Conservation (phyloP, 768 basidiomycete species). For the Mycena polygramma region DNA sequence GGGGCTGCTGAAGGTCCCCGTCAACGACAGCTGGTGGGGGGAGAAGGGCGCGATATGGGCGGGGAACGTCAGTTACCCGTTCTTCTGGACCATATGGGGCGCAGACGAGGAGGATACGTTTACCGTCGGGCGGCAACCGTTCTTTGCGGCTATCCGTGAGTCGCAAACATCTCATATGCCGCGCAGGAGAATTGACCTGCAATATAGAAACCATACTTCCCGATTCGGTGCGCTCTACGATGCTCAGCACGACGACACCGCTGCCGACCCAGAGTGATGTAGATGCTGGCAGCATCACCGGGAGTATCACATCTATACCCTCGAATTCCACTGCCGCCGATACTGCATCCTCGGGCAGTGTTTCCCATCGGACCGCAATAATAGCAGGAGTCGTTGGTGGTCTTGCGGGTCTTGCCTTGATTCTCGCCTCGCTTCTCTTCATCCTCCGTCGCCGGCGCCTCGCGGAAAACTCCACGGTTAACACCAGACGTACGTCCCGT, state of each 20-base stretch:
- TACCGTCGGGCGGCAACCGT: background rate
- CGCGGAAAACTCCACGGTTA: background rate
- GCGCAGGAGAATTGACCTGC: background rate
- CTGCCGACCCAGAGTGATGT: background rate
- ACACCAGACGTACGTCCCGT: background rate
- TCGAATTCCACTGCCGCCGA: background rate
- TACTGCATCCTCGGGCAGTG: background rate
- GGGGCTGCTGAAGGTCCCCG: background rate
- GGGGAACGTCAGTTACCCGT: slow-evolving; percentile 5
- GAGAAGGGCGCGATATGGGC: slow-evolving; percentile 2
- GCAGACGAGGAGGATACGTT: background rate
- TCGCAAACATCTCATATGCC: background rate
- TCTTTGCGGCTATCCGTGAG: background rate
- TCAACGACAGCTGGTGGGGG: slow-evolving; percentile 10
- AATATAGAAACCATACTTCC: background rate
- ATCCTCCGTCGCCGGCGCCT: background rate
- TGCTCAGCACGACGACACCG: background rate
- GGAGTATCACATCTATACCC: background rate
- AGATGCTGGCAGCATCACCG: background rate
- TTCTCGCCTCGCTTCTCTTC: background rate
- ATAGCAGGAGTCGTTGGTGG: background rate
- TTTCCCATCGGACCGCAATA: background rate
- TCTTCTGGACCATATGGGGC: slow-evolving; percentile 6
- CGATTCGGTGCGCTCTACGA: background rate
- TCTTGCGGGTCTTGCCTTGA: background rate